Evolutionary conservation across 805 yeast species (phyloP).

Genomic region (Myxozyma kluyveri): DNA sequence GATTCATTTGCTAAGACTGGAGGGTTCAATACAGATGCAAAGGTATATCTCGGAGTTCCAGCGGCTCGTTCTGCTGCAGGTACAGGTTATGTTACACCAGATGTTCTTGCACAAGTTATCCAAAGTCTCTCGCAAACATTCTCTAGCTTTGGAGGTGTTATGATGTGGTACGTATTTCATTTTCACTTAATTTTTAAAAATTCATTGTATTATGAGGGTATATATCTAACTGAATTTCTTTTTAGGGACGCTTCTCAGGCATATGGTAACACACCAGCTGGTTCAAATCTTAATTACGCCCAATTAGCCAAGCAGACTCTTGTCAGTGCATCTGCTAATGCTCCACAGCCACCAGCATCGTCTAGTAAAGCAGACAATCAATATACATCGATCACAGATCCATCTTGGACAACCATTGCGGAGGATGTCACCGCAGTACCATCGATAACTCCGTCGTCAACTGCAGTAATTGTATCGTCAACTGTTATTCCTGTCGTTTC

Average conservation of each 20-base stretch:
- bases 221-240: no score
- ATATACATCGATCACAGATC: conserved; percentile 41
- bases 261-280: conserved; percentile 45
- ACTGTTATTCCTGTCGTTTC: neutral
- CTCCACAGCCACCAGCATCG: no score
- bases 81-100: conserved; percentile 51
- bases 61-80: conserved; percentile 52
- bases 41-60: conserved; percentile 65
- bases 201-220: no score
- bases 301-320: conserved; percentile 47
- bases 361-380: neutral
- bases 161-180: conserved; percentile 58
- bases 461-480: neutral
- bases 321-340: conserved; percentile 14
- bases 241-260: conserved; percentile 60
- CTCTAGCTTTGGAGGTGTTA: conserved; percentile 62
- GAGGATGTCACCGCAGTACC: neutral
- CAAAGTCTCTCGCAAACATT: conserved; percentile 17
- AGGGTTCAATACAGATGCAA: conserved; percentile 47
- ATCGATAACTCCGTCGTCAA: neutral
- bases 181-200: neutral
- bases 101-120: conserved; percentile 40
- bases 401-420: conserved; percentile 45
- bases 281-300: conserved; percentile 42
- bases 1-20: conserved; percentile 69